Evolutionary conservation across 176 grass and related monocot species (phyloP).

Genomic region (Juncus effusus): DNA sequence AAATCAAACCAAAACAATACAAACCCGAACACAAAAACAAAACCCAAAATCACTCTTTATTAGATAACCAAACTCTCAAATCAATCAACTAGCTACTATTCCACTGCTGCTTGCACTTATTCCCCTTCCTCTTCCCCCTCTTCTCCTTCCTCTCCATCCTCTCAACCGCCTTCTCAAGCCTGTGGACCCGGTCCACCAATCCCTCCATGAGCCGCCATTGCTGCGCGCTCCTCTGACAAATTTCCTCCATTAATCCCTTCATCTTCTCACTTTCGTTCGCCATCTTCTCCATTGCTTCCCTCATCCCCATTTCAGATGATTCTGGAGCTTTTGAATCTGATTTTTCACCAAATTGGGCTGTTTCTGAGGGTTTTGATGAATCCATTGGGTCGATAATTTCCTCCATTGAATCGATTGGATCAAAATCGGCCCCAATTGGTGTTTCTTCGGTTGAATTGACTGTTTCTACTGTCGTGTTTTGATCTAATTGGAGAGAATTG

Average conservation of each 20-base stretch:
- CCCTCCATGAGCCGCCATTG: constrained; percentile 48
- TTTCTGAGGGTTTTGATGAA: background rate
- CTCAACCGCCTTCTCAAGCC: constrained; percentile 50
- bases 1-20: background rate
- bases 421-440: background rate
- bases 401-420: constrained; percentile 5
- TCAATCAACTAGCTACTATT: background rate
- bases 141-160: constrained; percentile 34
- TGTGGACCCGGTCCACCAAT: constrained; percentile 41
- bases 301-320: background rate
- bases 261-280: constrained; percentile 30
- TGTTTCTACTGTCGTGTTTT: constrained; percentile 2
- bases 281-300: constrained; percentile 51
- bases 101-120: background rate
- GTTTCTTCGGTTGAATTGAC: constrained; percentile 14
- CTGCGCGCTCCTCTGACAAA: constrained; percentile 50
- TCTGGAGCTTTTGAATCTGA: background rate
- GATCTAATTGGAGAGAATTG: background rate
- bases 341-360: background rate
- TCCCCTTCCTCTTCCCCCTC: constrained; percentile 28
- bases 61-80: background rate
- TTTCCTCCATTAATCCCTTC: constrained; percentile 29
- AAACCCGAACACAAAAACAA: background rate
- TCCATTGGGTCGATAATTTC: background rate
- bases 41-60: too few relatives aligned